These are phyloP conservation scores for Populus pruinosa DNA, from an alignment of 345 rosid species.

Conservation along the genomic window DNA sequence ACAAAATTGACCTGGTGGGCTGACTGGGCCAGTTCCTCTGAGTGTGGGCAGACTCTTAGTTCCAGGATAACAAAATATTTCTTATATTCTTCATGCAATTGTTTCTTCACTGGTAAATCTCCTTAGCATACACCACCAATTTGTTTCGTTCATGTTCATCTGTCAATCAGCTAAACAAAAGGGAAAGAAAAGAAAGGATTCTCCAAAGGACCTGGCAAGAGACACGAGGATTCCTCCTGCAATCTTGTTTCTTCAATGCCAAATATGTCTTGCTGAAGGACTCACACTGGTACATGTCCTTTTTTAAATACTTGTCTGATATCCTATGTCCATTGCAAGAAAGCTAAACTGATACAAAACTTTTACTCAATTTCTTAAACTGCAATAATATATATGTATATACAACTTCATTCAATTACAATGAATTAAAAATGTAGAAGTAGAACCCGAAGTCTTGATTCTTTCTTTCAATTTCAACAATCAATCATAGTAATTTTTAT, in stretches of 20 bases:
- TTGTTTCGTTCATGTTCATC: constrained; percentile 12
- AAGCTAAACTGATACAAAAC: neutral
- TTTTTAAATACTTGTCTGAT: neutral
- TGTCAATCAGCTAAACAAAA: constrained; percentile 60
- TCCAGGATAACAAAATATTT: neutral
- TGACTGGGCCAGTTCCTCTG: neutral
- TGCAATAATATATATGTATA: neutral
- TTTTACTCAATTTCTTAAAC: too few relatives aligned
- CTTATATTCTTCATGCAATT: neutral
- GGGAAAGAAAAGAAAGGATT: constrained; percentile 78
- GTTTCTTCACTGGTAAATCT: neutral
- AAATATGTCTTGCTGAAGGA: constrained; percentile 85
- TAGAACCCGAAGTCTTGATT: too few relatives aligned
- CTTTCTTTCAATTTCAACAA: neutral
- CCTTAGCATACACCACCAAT: neutral
- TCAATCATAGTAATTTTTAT: neutral
- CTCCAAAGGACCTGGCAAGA: constrained; percentile 51
- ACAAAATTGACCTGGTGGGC: neutral
- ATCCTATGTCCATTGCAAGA: neutral
- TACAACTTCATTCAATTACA: neutral
- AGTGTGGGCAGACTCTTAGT: neutral
- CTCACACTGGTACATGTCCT: constrained; percentile 59
- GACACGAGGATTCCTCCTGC: constrained; percentile 68
- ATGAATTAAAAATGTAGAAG: too few relatives aligned
- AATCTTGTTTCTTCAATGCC: constrained; percentile 74